phyloP scores from a whole-genome alignment of 1,284 basidiomycete species.

The Gymnopus androsaceus region DNA sequence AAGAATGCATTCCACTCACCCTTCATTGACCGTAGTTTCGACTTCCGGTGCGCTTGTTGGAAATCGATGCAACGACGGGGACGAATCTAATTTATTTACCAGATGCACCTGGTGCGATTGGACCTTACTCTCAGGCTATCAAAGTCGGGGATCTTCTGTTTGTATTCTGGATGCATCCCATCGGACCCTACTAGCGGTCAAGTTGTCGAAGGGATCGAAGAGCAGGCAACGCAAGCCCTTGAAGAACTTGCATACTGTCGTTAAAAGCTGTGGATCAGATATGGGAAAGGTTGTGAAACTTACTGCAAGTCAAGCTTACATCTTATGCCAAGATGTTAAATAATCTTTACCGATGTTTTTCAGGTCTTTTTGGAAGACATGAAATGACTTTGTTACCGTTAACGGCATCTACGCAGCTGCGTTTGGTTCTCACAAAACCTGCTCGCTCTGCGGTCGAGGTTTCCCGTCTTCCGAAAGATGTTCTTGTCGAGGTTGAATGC shows the following conservation, averaged over 20 bases:
- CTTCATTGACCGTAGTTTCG: slow-evolving; percentile 54
- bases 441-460: slow-evolving; percentile 90
- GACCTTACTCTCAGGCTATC: slow-evolving; percentile 90
- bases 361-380: slow-evolving; percentile 92
- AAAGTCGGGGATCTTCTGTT: slow-evolving; percentile 87
- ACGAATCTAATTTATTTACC: background rate
- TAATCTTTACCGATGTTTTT: background rate
- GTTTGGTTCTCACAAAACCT: slow-evolving; percentile 91
- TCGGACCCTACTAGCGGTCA: slow-evolving; percentile 77
- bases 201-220: slow-evolving; percentile 79
- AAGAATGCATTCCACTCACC: slow-evolving; percentile 44
- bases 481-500: slow-evolving; percentile 89
- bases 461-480: slow-evolving; percentile 49
- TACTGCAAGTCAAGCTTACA: slow-evolving; percentile 56
- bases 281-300: slow-evolving; percentile 83
- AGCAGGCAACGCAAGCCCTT: slow-evolving; percentile 85
- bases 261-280: slow-evolving; percentile 81
- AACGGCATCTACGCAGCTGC: slow-evolving; percentile 79
- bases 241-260: slow-evolving; percentile 82
- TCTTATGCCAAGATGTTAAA: background rate
- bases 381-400: slow-evolving; percentile 85
- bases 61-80: background rate
- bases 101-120: slow-evolving; percentile 87
- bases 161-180: slow-evolving; percentile 88
- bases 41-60: slow-evolving; percentile 30